phyloP scores from a whole-genome alignment of 2,329 filamentous ascomycete genomes.

The Amauroascus niger region DNA sequence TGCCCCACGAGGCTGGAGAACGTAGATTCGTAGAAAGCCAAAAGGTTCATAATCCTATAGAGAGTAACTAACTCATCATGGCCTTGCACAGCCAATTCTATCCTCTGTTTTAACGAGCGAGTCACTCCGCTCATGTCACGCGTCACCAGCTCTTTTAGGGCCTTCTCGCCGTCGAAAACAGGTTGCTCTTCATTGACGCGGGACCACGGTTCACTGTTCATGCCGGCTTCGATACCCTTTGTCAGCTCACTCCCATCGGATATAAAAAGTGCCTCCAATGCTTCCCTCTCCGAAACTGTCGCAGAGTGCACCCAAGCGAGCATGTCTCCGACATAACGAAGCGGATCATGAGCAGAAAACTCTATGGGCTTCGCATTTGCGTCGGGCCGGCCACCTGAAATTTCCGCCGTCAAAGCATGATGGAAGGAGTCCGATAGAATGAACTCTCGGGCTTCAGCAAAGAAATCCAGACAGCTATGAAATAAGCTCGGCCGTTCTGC shows the following conservation, averaged over 20 bases:
- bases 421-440: slow-evolving; percentile 85
- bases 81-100: slow-evolving; percentile 84
- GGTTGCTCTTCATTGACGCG: slow-evolving; percentile 50
- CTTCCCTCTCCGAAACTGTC: slow-evolving; percentile 85
- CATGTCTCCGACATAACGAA: slow-evolving; percentile 94
- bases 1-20: slow-evolving; percentile 69
- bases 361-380: slow-evolving; percentile 77
- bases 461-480: slow-evolving; percentile 85
- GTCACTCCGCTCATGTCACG: slow-evolving; percentile 73
- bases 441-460: slow-evolving; percentile 79
- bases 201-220: slow-evolving; percentile 77
- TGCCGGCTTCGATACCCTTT: slow-evolving; percentile 66
- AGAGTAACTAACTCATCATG: slow-evolving; percentile 82
- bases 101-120: slow-evolving; percentile 73
- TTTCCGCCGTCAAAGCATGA: slow-evolving; percentile 67
- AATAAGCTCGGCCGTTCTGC: slow-evolving; percentile 85
- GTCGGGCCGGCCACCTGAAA: slow-evolving; percentile 49
- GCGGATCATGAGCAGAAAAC: slow-evolving; percentile 78
- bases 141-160: slow-evolving; percentile 76
- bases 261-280: slow-evolving; percentile 82
- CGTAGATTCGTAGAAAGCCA: slow-evolving; percentile 79
- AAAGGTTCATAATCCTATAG: slow-evolving; percentile 81
- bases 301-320: slow-evolving; percentile 93
- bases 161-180: slow-evolving; percentile 68
- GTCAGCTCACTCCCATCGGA: slow-evolving; percentile 82